Evolutionary conservation across 106 monocot genomes (phyloP).

Genomic region (Dendrobium officinale): DNA sequence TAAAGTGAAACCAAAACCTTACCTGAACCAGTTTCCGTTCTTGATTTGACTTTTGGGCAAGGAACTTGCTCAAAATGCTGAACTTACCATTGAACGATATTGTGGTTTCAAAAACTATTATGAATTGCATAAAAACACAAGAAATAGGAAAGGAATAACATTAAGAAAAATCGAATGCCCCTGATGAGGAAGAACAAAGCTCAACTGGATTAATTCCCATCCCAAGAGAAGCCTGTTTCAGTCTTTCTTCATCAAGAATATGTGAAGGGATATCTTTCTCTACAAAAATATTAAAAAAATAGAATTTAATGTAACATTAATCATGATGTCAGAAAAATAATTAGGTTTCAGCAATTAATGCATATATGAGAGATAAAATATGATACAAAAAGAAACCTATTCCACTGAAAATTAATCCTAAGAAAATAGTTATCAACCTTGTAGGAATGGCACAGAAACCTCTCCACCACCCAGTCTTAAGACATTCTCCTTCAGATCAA

Average conservation of each 20-base stretch:
- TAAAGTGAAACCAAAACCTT: neutral
- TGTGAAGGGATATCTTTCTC: constrained; percentile 92
- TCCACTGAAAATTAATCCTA: neutral
- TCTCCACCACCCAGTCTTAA: constrained; percentile 95
- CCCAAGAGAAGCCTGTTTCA: constrained; percentile 39
- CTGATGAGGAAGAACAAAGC: neutral
- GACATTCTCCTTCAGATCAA: constrained; percentile 98
- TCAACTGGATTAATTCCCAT: constrained; percentile 55
- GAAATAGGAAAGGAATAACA: neutral
- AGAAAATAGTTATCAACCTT: constrained; percentile 42
- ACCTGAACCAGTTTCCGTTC: neutral
- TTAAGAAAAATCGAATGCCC: neutral
- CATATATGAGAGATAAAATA: no score
- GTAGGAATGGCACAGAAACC: constrained; percentile 97
- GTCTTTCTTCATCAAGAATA: constrained; percentile 59
- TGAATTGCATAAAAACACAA: neutral
- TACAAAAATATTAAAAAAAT: constrained; percentile 22
- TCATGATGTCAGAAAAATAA: neutral
- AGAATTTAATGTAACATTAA: neutral
- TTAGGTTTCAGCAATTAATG: neutral
- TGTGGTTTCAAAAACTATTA: neutral
- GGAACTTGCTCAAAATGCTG: neutral
- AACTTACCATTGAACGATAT: neutral
- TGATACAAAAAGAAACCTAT: neutral
- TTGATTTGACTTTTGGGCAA: neutral